Conservation (phyloP, 176 grass and related monocot species). For the Avena insularis region DNA sequence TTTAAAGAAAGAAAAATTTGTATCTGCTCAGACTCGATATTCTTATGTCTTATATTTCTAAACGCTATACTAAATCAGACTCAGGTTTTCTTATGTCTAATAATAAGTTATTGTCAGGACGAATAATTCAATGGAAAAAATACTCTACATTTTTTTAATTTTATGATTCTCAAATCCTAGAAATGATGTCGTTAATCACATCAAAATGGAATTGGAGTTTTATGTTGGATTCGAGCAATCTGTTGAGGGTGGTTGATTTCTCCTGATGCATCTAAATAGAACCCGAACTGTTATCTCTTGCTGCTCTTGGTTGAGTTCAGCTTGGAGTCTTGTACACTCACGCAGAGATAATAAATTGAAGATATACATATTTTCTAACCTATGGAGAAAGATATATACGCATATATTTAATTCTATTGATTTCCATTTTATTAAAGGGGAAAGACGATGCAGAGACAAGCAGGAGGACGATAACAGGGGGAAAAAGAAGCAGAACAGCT, state of each 20-base stretch:
- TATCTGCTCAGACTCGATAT: neutral
- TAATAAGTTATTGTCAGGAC: neutral
- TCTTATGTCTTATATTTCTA: neutral
- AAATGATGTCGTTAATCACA: neutral
- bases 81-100: neutral
- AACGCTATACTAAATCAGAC: neutral
- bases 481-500: too few species aligned
- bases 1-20: neutral
- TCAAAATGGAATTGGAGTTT: neutral
- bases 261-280: too few species aligned
- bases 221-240: neutral
- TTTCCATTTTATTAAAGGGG: neutral
- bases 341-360: neutral
- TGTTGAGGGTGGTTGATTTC: too few species aligned
- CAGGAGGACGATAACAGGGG: neutral
- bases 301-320: too few species aligned
- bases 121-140: neutral
- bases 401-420: neutral
- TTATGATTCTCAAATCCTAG: neutral
- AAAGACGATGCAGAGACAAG: neutral
- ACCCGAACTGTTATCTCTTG: too few species aligned
- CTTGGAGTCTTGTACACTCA: neutral
- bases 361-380: neutral
- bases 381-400: too few species aligned
- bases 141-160: neutral